Percentiles rank a stretch among this genome's conserved stretches.
These are phyloP conservation scores for Penicillium sp. DNA, from an alignment of 2,329 filamentous ascomycete species.

Conservation along the genomic window DNA sequence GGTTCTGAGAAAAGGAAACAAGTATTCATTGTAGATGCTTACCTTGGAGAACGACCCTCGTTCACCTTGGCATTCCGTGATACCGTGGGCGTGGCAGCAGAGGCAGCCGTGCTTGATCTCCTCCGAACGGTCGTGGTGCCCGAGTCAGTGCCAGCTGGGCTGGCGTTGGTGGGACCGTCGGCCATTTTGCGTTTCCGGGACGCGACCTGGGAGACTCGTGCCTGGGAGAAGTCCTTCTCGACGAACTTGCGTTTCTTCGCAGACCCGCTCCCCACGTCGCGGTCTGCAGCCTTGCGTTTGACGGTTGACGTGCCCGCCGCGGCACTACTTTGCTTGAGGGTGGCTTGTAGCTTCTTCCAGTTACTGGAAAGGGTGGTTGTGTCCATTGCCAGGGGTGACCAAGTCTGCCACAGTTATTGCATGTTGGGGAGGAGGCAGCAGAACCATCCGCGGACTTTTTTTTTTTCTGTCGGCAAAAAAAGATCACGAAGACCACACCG, in stretches of 20 bases:
- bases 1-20: neutral
- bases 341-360: constrained; percentile 55
- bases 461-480: constrained; percentile 26
- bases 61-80: constrained; percentile 60
- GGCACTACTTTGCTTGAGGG: constrained; percentile 42
- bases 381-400: constrained; percentile 43
- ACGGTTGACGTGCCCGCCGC: constrained; percentile 26
- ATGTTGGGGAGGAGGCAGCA: constrained; percentile 22
- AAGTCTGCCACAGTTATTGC: constrained; percentile 22
- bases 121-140: constrained; percentile 62
- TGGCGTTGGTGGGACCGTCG: constrained; percentile 38
- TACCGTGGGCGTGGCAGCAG: constrained; percentile 46
- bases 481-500: constrained; percentile 1
- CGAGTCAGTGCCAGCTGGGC: constrained; percentile 61
- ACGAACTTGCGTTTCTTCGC: constrained; percentile 41
- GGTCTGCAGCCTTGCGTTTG: constrained; percentile 42
- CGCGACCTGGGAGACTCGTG: constrained; percentile 13
- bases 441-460: constrained; percentile 10
- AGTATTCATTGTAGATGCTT: constrained; percentile 22
- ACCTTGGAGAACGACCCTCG: constrained; percentile 60
- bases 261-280: constrained; percentile 35
- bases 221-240: constrained; percentile 29
- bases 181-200: constrained; percentile 41
- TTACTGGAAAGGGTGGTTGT: constrained; percentile 52
- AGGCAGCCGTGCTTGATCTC: constrained; percentile 60